Evolutionary conservation across 2,329 filamentous ascomycete genomes (phyloP).

Genomic region (Mycocentrospora acerina): DNA sequence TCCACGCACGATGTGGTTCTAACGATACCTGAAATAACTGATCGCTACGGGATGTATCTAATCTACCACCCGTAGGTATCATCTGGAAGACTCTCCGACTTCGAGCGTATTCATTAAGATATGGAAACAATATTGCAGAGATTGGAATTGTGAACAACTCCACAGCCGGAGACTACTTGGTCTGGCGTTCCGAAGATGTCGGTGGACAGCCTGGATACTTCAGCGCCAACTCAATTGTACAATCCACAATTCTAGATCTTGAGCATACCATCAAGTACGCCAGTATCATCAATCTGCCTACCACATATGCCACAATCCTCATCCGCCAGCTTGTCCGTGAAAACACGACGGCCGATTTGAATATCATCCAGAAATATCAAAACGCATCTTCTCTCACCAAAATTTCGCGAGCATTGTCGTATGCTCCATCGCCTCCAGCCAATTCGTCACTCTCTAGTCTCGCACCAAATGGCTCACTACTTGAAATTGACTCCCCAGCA

Average conservation of each 20-base stretch:
- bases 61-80: constrained; percentile 1
- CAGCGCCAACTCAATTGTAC: neutral
- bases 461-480: neutral
- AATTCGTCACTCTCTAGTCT: neutral
- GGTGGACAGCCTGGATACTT: neutral
- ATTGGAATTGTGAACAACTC: constrained; percentile 1
- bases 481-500: no score
- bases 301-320: neutral
- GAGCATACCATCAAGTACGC: neutral
- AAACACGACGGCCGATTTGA: neutral
- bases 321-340: neutral
- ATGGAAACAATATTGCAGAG: neutral
- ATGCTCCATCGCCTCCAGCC: neutral
- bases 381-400: neutral
- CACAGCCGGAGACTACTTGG: neutral
- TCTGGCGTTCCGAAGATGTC: neutral
- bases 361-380: constrained; percentile 1
- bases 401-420: neutral
- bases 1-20: constrained; percentile 1
- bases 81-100: no score
- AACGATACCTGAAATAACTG: neutral
- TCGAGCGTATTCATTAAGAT: no score
- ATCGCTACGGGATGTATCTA: neutral
- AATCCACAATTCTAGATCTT: neutral
- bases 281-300: neutral